Percentiles rank a stretch among this genome's conserved stretches.
These are phyloP conservation scores for Fraxinus pennsylvanica DNA, from an alignment of 257 asterid genomes.

Conservation along the genomic window DNA sequence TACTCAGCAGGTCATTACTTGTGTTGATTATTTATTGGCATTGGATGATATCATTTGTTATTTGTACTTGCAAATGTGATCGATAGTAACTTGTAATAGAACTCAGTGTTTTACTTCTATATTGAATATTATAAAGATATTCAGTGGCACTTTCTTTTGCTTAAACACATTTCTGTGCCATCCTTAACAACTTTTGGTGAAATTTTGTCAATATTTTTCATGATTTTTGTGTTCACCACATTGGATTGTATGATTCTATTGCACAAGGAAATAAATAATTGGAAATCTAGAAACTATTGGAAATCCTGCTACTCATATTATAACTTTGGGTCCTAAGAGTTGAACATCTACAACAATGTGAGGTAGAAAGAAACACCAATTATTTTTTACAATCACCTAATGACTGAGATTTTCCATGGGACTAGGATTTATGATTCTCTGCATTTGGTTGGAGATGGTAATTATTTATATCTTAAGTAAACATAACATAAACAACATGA, in stretches of 20 bases:
- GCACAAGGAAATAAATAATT: not conserved
- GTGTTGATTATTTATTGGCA: not conserved
- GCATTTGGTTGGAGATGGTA: not conserved
- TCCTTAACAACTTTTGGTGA: not conserved
- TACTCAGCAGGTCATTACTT: constrained; percentile 76
- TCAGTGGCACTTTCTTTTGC: not conserved
- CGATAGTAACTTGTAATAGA: constrained; percentile 1
- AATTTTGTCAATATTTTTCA: too few relatives aligned
- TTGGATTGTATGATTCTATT: not conserved
- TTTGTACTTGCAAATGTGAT: constrained; percentile 6
- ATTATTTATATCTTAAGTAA: too few relatives aligned
- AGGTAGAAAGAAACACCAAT: not conserved
- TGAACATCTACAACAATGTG: not conserved
- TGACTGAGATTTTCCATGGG: not conserved
- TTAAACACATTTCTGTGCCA: not conserved
- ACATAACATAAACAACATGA: too few relatives aligned
- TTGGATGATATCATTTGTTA: not conserved
- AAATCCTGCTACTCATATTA: too few relatives aligned
- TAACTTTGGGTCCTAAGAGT: not conserved
- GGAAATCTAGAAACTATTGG: too few relatives aligned
- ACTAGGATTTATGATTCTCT: not conserved
- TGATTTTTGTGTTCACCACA: not conserved
- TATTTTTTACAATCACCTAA: not conserved
- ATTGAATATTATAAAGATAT: not conserved
- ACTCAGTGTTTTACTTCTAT: not conserved